These are phyloP conservation scores for Multifurca ochricompacta DNA, from an alignment of 768 basidiomycete genomes.

Conservation along the genomic window DNA sequence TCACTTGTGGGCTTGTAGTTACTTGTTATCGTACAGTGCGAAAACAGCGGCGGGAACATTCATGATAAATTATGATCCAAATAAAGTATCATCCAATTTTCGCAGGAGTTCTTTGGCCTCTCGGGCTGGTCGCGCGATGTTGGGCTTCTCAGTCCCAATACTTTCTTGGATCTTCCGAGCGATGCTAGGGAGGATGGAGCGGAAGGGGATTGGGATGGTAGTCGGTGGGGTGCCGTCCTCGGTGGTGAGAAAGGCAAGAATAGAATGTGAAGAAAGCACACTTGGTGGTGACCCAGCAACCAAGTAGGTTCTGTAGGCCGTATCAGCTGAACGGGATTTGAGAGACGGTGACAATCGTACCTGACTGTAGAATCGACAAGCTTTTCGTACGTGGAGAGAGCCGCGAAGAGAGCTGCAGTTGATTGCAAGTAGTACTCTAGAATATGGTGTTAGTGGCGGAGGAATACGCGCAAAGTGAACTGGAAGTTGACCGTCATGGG, in stretches of 20 bases:
- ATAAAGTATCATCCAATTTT: slow-evolving; percentile 17
- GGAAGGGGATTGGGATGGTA: slow-evolving; percentile 47
- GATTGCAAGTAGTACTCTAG: slow-evolving; percentile 66
- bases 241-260: slow-evolving; percentile 46
- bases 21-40: not conserved
- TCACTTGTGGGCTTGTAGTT: not conserved
- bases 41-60: not conserved
- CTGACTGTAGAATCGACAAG: slow-evolving; percentile 57
- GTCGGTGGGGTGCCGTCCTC: slow-evolving; percentile 30
- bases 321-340: not conserved
- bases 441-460: not conserved
- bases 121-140: slow-evolving; percentile 70
- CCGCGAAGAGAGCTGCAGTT: slow-evolving; percentile 52
- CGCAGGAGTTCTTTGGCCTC: slow-evolving; percentile 69
- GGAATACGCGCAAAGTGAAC: not conserved
- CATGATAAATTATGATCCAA: slow-evolving; percentile 6
- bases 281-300: slow-evolving; percentile 62
- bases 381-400: slow-evolving; percentile 55
- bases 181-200: slow-evolving; percentile 51
- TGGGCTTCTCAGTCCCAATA: slow-evolving; percentile 58
- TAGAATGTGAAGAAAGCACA: slow-evolving; percentile 50
- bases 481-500: slow-evolving; percentile 47
- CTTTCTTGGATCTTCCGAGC: slow-evolving; percentile 69
- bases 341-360: slow-evolving; percentile 34
- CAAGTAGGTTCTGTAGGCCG: slow-evolving; percentile 46